Conservation (phyloP, 2,329 filamentous ascomycete species). For the Colletotrichum sublineola region DNA sequence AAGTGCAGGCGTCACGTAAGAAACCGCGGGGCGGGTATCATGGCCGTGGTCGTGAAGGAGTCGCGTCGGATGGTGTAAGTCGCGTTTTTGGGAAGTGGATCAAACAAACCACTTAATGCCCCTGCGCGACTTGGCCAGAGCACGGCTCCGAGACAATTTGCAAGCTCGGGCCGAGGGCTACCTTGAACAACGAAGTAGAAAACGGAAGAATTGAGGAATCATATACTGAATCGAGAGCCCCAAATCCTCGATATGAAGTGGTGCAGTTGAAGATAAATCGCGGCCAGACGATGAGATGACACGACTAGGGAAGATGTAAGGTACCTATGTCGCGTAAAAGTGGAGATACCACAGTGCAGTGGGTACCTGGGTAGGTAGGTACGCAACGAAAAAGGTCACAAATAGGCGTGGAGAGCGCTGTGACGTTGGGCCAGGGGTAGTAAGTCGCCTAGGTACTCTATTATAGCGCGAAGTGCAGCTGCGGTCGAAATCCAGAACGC, state of each 20-base stretch:
- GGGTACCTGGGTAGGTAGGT: neutral
- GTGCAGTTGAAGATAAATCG: constrained; percentile 9
- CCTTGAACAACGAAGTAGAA: neutral
- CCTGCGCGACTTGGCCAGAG: constrained; percentile 28
- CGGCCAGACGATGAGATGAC: constrained; percentile 7
- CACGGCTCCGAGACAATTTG: constrained; percentile 17
- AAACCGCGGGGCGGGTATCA: constrained; percentile 43
- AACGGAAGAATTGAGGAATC: neutral
- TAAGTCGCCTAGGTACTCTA: constrained; percentile 4
- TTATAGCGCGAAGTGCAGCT: constrained; percentile 26
- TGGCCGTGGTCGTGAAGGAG: constrained; percentile 41
- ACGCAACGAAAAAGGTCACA: constrained; percentile 28
- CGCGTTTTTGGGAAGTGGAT: constrained; percentile 42
- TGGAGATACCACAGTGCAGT: constrained; percentile 8
- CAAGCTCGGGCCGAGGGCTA: constrained; percentile 1
- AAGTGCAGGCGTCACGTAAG: constrained; percentile 42
- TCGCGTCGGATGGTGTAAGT: constrained; percentile 42
- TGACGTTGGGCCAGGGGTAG: constrained; percentile 35
- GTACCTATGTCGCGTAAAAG: constrained; percentile 28
- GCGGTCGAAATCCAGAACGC: constrained; percentile 32
- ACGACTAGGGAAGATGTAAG: constrained; percentile 26
- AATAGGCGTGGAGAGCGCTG: constrained; percentile 21
- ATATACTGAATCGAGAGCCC: neutral
- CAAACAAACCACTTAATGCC: constrained; percentile 39
- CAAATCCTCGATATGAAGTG: too few relatives aligned